Base-by-base conservation (phyloP, 768 basidiomycete species). In the Cubamyces lactineus region DNA sequence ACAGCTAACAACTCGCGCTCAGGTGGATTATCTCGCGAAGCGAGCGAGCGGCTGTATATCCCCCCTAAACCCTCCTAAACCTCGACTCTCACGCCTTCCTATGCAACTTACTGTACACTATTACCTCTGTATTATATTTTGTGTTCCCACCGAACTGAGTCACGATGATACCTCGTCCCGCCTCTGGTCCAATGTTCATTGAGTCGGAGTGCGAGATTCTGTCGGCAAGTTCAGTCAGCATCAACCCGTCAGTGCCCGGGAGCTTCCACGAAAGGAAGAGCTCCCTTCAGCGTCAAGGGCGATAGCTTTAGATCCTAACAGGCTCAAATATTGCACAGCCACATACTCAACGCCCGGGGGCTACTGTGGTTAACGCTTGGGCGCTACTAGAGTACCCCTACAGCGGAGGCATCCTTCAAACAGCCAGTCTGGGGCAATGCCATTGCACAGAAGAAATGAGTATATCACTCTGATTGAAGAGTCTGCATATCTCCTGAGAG, bases 11-110 rank as follows among this genome's bases (percentile, higher is more conserved):
- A 2, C 0, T 2, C n/a, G 5, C 3, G 13, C 4, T 16, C 28
- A 76, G 75, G 73, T 76, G 57, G 30, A 71, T 76, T 54, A 75
- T 76, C 62, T 70, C 70, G 0, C 62, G 69, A 42, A 70, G 61
- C 61, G 68, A 72, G 53, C 64, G 71, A n/a, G 59, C 73, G 63
- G 72, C 17, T 11, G 17, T 8, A 21, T 15, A 34, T 34, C 34
- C 38, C 9, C 6, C n/a, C 30, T 52, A 12, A n/a, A 38, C 34
- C 38, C 9, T 2, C n/a, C 30, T 52, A 12, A n/a, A 38, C 13
- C 5, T 12, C 12, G 15, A 49, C 24, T 12, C 17, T 39, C 3
- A 16, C 39, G 16, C 39, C 13, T 9, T 21, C 16, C 38, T 7
- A 8, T 43, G 41, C 26, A 24, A 17, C 16, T 23, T 49, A 49